Evolutionary conservation across 208 protist genomes (phyloP).

Genomic region (Wallacemonas rigidus): DNA sequence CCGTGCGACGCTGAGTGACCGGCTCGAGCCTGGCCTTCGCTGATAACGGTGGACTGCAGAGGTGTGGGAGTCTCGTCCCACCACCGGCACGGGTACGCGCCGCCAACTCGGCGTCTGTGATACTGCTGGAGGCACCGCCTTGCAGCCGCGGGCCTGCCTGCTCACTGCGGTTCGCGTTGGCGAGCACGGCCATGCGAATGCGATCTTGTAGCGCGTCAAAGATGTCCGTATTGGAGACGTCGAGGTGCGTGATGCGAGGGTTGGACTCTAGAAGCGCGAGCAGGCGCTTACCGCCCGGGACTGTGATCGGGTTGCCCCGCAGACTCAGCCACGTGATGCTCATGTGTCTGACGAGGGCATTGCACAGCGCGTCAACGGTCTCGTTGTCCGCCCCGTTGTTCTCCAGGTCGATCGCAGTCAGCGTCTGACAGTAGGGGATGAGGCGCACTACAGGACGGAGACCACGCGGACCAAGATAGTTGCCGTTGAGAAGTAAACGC

Average conservation of each 20-base stretch:
- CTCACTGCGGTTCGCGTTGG: conserved; percentile 31
- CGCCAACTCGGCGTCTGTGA: background rate
- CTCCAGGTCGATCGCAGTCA: conserved; percentile 71
- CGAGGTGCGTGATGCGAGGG: conserved; percentile 65
- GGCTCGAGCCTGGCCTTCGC: conserved; percentile 8
- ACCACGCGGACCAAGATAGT: conserved; percentile 90
- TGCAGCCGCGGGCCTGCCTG: conserved; percentile 30
- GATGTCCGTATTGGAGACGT: conserved; percentile 77
- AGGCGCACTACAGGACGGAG: conserved; percentile 81
- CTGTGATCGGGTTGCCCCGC: conserved; percentile 82
- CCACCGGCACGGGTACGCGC: background rate
- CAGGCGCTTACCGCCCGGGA: conserved; percentile 66
- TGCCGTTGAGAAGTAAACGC: conserved; percentile 56
- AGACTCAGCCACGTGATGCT: conserved; percentile 67
- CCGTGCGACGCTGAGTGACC: background rate
- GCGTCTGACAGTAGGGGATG: conserved; percentile 78
- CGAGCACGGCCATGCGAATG: conserved; percentile 47
- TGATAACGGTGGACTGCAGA: background rate
- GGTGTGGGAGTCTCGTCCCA: too few species aligned
- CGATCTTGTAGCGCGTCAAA: conserved; percentile 70
- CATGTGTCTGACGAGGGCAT: conserved; percentile 70
- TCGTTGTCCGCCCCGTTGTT: conserved; percentile 88
- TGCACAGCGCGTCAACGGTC: conserved; percentile 62
- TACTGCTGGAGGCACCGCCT: conserved; percentile 1
- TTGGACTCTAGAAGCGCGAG: conserved; percentile 77